Evolutionary conservation across 805 yeast genomes (phyloP), one percentile per base, ranked within the genome.

Genomic region (Priceomyces fermenticarens): DNA sequence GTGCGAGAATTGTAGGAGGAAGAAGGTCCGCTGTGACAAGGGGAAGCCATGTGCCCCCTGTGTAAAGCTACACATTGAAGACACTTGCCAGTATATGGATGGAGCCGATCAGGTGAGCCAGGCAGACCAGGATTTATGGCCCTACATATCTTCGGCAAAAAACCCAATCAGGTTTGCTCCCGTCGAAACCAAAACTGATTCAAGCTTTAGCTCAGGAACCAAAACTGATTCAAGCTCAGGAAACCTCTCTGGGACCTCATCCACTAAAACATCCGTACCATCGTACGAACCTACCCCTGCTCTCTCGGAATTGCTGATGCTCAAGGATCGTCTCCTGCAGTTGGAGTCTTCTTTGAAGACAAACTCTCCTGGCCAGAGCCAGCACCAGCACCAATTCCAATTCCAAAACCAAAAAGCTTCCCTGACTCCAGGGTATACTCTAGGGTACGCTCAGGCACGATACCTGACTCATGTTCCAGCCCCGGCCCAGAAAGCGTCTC

Each of bases 1-100:
- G 7, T 65, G 72, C 44, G 51, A 51, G 30, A 57, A 57, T 43
- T 65, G 72, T 46, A 60, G 62, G 39, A 49, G 53, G 40, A 54
- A 60, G 39, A 65, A 65, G 47, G 54, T 63, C 44, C 58, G 53
- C 26, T 65, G 72, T 49, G 69, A 65, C 39, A 65, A 62, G 44
- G 49, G 52, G 9, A 57, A 57, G 15, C 77, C 78, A 0, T 60
- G 72, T 34, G 52, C 49, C 5, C 56, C 52, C 11, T 66, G 72
- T 46, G 31, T 50, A 16, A 61, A 54, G 44, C 44, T 54, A 16
- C 55, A 55, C 26, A 58, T 58, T 11, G 56, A 35, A 10, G 54
- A 52, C 35, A 39, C 30, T 8, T 49, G 53, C 34, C 23, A 29
- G 2, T 55, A 53, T 35, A 43, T 45, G 25, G 15, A 17, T 37